A percentile compares a stretch with the other conserved stretches of the same genome.
Evolutionary conservation across 495 filamentous ascomycete species (phyloP).

Genomic region (Tuber melanosporum): DNA sequence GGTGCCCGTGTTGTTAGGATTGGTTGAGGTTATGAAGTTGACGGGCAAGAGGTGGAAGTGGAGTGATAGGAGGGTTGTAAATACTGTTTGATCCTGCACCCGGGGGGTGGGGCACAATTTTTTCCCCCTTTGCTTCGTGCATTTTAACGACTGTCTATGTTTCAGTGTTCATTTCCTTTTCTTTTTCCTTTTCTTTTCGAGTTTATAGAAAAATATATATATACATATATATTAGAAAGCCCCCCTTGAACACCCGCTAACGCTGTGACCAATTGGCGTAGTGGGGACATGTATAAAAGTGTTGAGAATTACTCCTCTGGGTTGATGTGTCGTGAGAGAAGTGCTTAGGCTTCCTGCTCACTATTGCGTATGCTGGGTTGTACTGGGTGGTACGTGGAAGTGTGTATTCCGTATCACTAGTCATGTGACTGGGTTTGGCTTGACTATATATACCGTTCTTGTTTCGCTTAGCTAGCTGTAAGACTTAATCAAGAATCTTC

Average conservation of each 20-base stretch:
- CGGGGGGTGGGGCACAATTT: neutral
- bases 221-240: neutral
- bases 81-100: neutral
- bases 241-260: neutral
- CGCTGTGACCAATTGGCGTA: neutral
- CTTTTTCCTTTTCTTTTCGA: no score
- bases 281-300: neutral
- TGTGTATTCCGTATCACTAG: no score
- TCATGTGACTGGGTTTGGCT: no score
- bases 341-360: no score
- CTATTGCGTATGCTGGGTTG: no score
- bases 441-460: no score
- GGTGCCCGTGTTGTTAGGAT: constrained; percentile 72
- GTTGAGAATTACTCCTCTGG: no score
- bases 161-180: neutral
- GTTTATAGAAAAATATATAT: neutral
- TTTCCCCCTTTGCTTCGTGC: neutral
- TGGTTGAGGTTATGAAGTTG: constrained; percentile 72
- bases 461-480: no score
- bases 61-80: constrained; percentile 29
- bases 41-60: constrained; percentile 53
- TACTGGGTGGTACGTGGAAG: no score
- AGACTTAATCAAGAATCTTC: no score
- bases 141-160: neutral
- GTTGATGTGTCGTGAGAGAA: no score